These are phyloP conservation scores for Phytophthora pini DNA, from an alignment of 352 stramenopile species.

Conservation along the genomic window DNA sequence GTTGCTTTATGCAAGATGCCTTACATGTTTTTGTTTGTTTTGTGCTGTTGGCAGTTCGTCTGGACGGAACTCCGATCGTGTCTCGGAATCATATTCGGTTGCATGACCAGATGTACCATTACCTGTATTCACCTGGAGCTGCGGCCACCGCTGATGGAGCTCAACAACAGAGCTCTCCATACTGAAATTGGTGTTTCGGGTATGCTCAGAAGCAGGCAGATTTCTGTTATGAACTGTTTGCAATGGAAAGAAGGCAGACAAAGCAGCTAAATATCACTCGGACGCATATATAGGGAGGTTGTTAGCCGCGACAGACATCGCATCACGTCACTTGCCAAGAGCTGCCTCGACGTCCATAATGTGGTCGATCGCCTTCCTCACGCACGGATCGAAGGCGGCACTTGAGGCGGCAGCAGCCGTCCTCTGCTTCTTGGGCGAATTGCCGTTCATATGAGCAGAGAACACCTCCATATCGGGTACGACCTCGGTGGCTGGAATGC, in stretches of 20 bases:
- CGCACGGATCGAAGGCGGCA: conserved; percentile 58
- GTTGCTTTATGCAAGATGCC: background rate
- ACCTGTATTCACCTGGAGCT: conserved; percentile 66
- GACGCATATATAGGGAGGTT: conserved; percentile 23
- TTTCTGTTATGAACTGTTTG: conserved; percentile 1
- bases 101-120: conserved; percentile 97
- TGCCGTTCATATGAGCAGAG: conserved; percentile 20
- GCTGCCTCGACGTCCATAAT: conserved; percentile 63
- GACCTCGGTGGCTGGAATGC: conserved; percentile 63
- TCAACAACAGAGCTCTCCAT: conserved; percentile 19
- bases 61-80: conserved; percentile 90
- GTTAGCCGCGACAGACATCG: background rate
- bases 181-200: conserved; percentile 20
- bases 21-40: conserved; percentile 8
- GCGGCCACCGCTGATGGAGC: conserved; percentile 14
- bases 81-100: conserved; percentile 89
- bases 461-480: conserved; percentile 39
- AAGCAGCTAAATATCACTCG: conserved; percentile 33
- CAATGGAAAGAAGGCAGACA: conserved; percentile 9
- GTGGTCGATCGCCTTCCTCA: conserved; percentile 74
- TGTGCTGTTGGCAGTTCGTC: conserved; percentile 57
- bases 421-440: conserved; percentile 12
- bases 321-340: conserved; percentile 5
- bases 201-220: background rate
- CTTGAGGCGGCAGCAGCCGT: conserved; percentile 16